Percentiles rank a stretch among this genome's conserved stretches.
phyloP scores from a whole-genome alignment of 73 alveolate genomes.

The Paramecium caudatum region DNA sequence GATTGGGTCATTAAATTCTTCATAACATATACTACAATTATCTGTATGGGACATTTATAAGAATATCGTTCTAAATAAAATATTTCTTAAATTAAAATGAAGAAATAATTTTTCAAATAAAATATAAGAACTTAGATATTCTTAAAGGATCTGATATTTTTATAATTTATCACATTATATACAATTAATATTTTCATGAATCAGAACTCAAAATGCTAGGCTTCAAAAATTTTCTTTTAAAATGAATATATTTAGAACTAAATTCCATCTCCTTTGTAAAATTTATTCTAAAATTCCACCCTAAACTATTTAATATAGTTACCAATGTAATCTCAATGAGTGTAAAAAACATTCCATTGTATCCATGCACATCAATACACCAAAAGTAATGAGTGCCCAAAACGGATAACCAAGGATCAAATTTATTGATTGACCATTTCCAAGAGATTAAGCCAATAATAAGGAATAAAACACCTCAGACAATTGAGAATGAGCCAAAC shows the following conservation, averaged over 20 bases:
- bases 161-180: too few relatives aligned
- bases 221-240: too few relatives aligned
- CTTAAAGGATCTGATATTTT: too few relatives aligned
- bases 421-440: conserved; percentile 69
- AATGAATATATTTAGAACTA: conserved; percentile 85
- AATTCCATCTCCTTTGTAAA: conserved; percentile 91
- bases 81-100: too few relatives aligned
- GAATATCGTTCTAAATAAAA: conserved; percentile 15
- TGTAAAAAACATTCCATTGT: conserved; percentile 97
- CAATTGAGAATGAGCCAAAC: conserved; percentile 98
- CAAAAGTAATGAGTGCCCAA: conserved; percentile 85
- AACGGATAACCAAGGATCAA: conserved; percentile 78
- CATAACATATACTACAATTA: conserved; percentile 48
- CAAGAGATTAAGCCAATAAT: conserved; percentile 78
- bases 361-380: conserved; percentile 95
- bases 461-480: conserved; percentile 90
- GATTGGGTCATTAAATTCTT: conserved; percentile 17
- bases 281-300: conserved; percentile 96
- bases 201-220: too few relatives aligned
- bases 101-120: too few relatives aligned
- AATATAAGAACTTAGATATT: too few relatives aligned
- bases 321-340: conserved; percentile 98
- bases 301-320: conserved; percentile 7
- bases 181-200: too few relatives aligned
- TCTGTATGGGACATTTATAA: neutral